phyloP scores from a whole-genome alignment of 2,329 filamentous ascomycete species.

The Amesomyces nigricolor region DNA sequence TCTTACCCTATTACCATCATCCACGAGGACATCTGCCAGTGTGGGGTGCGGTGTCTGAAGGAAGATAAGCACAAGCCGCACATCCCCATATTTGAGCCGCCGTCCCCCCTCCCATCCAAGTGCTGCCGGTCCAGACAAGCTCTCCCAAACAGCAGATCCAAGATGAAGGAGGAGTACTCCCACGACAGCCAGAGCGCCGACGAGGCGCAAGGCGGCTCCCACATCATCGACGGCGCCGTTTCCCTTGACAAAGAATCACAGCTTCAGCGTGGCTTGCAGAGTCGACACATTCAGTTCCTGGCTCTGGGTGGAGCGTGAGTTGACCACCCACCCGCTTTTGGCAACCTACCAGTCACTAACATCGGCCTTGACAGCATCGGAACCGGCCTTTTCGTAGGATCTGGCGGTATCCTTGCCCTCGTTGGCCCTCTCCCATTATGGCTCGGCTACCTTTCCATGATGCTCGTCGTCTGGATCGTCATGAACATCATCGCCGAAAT shows the following conservation, averaged over 20 bases:
- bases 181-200: constrained; percentile 15
- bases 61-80: constrained; percentile 3
- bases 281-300: constrained; percentile 55
- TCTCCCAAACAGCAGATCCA: neutral
- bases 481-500: constrained; percentile 54
- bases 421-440: constrained; percentile 60
- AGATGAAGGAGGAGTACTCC: constrained; percentile 15
- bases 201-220: constrained; percentile 10
- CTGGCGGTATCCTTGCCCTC: constrained; percentile 28
- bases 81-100: neutral
- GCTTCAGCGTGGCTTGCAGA: constrained; percentile 52
- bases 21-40: neutral
- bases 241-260: constrained; percentile 30
- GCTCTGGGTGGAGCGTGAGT: constrained; percentile 43
- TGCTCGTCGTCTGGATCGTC: constrained; percentile 47
- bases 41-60: neutral
- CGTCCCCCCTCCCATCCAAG: neutral
- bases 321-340: neutral
- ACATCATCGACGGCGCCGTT: constrained; percentile 19
- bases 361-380: constrained; percentile 23
- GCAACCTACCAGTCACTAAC: neutral
- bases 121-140: neutral
- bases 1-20: neutral
- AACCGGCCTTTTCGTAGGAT: constrained; percentile 29
- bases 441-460: constrained; percentile 60